These are phyloP conservation scores for Flaveria ramosissima DNA, from an alignment of 129 eudicot species.

Conservation along the genomic window DNA sequence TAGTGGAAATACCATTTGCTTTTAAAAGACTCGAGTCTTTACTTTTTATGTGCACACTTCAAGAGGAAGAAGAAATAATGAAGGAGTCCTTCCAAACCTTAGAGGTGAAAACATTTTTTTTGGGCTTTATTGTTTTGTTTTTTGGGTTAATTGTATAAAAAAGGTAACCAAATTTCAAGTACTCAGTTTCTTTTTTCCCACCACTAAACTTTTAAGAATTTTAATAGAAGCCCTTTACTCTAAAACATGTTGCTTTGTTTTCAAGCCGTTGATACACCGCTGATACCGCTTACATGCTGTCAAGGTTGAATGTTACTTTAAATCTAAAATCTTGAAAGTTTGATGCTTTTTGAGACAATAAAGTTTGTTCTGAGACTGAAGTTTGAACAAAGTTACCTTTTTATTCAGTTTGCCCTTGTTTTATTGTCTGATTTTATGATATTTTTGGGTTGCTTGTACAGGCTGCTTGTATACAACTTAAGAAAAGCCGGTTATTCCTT, in stretches of 20 bases:
- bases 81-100: slow-evolving; percentile 74
- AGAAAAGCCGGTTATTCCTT: slow-evolving; percentile 73
- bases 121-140: background rate
- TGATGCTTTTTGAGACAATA: background rate
- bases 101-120: slow-evolving; percentile 50
- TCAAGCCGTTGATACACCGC: background rate
- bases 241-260: background rate
- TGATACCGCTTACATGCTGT: background rate
- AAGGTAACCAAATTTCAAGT: slow-evolving; percentile 6
- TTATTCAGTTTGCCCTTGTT: background rate
- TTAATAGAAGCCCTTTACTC: background rate
- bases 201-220: background rate
- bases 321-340: background rate
- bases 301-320: background rate
- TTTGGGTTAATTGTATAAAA: background rate
- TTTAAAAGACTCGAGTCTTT: slow-evolving; percentile 75
- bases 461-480: slow-evolving; percentile 86
- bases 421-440: background rate
- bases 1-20: slow-evolving; percentile 92
- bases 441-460: slow-evolving; percentile 29
- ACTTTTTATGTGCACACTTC: slow-evolving; percentile 81
- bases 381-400: background rate
- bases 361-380: background rate
- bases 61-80: slow-evolving; percentile 61
- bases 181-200: background rate